Conservation (phyloP, 306 rosid species). For the Leucaena leucocephala region DNA sequence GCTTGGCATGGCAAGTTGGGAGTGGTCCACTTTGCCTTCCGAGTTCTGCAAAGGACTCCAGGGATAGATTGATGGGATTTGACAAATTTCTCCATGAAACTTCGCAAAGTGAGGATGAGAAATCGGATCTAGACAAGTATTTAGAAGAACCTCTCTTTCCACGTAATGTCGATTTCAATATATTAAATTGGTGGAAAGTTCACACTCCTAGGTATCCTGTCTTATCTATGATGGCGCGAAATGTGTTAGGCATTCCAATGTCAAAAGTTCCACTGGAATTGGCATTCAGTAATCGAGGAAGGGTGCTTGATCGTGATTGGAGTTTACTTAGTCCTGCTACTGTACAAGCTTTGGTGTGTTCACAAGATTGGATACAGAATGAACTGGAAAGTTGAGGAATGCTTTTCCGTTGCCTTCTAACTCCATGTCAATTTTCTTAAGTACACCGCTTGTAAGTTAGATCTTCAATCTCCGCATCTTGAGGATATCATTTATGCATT, state of each 20-base stretch:
- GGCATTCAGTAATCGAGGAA: constrained; percentile 59
- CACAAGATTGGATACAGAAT: constrained; percentile 92
- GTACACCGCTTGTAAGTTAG: constrained; percentile 35
- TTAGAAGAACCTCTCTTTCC: constrained; percentile 97
- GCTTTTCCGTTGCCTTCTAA: constrained; percentile 32
- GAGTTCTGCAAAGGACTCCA: constrained; percentile 60
- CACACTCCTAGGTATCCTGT: constrained; percentile 96
- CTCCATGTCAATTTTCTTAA: constrained; percentile 45
- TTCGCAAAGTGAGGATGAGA: constrained; percentile 71
- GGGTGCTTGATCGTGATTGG: constrained; percentile 81
- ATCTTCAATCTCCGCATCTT: constrained; percentile 38
- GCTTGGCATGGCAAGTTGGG: constrained; percentile 78
- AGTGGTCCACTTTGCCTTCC: constrained; percentile 53
- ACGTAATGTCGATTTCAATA: constrained; percentile 72
- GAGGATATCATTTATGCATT: not conserved
- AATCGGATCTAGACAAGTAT: constrained; percentile 91
- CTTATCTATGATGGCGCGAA: constrained; percentile 97
- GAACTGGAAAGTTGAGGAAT: constrained; percentile 75
- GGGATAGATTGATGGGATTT: constrained; percentile 92
- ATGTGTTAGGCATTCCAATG: constrained; percentile 83
- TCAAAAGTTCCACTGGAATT: constrained; percentile 65
- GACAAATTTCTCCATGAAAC: constrained; percentile 92
- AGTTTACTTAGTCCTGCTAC: constrained; percentile 68
- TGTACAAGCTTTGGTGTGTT: constrained; percentile 86
- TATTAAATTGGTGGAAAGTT: constrained; percentile 96